A percentile compares a stretch with the other conserved stretches of the same genome.
phyloP scores from a whole-genome alignment of 2,329 filamentous ascomycete species.

The Exophiala lecanii-corni region DNA sequence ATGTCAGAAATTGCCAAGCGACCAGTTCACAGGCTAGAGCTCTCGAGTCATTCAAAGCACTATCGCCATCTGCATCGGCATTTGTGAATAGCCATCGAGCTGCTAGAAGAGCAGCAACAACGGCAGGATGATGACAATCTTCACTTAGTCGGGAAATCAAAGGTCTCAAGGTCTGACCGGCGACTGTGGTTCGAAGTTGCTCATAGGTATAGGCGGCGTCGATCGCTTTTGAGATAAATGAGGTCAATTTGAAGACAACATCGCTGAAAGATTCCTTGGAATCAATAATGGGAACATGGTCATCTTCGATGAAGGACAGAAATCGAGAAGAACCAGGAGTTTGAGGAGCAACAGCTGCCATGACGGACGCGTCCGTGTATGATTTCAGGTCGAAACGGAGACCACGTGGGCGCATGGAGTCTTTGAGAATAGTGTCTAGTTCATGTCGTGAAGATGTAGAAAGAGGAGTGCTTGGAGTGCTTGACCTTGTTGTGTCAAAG shows the following conservation, averaged over 20 bases:
- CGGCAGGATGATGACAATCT: constrained; percentile 40
- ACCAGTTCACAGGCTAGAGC: constrained; percentile 58
- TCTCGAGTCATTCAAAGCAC: constrained; percentile 52
- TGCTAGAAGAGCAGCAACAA: constrained; percentile 51
- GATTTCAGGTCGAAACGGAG: constrained; percentile 19
- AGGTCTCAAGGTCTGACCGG: constrained; percentile 36
- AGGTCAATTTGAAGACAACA: constrained; percentile 39
- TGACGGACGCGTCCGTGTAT: constrained; percentile 15
- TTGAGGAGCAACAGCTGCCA: constrained; percentile 15
- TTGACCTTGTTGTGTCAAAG: too few relatives aligned
- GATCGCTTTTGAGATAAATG: constrained; percentile 38
- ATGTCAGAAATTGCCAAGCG: constrained; percentile 58
- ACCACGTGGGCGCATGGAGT: constrained; percentile 15
- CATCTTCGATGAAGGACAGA: constrained; percentile 21
- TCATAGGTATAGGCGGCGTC: constrained; percentile 43
- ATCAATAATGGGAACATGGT: constrained; percentile 36
- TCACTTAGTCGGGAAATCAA: constrained; percentile 37
- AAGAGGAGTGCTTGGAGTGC: not conserved
- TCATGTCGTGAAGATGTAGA: not conserved
- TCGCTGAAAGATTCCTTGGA: constrained; percentile 37
- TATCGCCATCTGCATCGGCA: constrained; percentile 46
- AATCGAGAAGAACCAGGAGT: constrained; percentile 23
- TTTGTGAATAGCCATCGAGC: constrained; percentile 54
- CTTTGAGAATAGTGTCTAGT: not conserved
- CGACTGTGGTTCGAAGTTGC: constrained; percentile 37